A percentile compares a stretch with the other conserved stretches of the same genome.
These are phyloP conservation scores for Albifimbria verrucaria DNA, from an alignment of 2,329 filamentous ascomycete species.

Conservation along the genomic window DNA sequence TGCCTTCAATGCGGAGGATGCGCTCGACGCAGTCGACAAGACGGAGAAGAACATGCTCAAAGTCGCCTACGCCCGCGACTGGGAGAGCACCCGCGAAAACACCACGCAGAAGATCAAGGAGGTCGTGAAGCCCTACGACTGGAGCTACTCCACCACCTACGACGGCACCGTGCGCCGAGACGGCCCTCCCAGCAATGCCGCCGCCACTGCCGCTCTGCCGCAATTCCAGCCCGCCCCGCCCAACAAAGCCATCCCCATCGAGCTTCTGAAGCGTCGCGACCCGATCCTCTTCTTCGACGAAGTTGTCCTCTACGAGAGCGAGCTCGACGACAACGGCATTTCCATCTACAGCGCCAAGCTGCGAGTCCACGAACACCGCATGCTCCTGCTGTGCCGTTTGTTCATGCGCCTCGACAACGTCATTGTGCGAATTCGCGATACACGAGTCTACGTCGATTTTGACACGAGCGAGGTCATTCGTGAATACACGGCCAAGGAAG, in stretches of 20 bases:
- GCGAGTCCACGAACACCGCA: constrained; percentile 83
- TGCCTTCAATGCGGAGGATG: constrained; percentile 80
- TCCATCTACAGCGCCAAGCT: constrained; percentile 87
- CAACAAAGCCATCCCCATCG: constrained; percentile 66
- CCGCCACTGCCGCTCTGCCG: constrained; percentile 9
- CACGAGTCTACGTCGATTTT: constrained; percentile 89
- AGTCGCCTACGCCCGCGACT: constrained; percentile 88
- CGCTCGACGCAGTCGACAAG: constrained; percentile 90
- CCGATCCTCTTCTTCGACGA: constrained; percentile 97
- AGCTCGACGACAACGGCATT: constrained; percentile 96
- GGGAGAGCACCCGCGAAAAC: constrained; percentile 66
- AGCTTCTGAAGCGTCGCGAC: constrained; percentile 82
- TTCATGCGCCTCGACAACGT: constrained; percentile 95
- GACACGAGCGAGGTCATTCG: constrained; percentile 72
- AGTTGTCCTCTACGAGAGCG: constrained; percentile 93
- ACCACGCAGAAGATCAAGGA: constrained; percentile 87
- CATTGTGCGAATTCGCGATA: constrained; percentile 82
- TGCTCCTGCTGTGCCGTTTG: constrained; percentile 80
- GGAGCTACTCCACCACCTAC: constrained; percentile 94
- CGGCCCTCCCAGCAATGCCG: too few species aligned
- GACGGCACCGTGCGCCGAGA: constrained; percentile 61
- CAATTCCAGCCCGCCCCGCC: constrained; percentile 21
- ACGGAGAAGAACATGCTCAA: constrained; percentile 87
- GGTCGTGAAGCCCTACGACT: constrained; percentile 94
- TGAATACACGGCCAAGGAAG: constrained; percentile 89